These are phyloP conservation scores for Amanita subjunquillea DNA, from an alignment of 768 basidiomycete species.

Conservation along the genomic window DNA sequence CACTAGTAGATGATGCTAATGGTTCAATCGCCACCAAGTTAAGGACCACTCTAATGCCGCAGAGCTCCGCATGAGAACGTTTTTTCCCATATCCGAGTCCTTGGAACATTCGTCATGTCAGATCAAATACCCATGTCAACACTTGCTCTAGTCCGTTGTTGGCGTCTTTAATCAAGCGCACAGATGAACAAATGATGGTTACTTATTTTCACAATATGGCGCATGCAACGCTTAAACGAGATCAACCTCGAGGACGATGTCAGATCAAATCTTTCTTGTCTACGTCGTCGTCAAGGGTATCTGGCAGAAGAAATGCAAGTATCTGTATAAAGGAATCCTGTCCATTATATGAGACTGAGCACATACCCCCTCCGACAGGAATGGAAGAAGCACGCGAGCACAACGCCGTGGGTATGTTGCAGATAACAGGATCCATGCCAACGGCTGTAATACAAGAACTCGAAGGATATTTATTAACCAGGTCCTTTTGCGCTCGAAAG, in stretches of 20 bases:
- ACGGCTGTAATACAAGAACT: not conserved
- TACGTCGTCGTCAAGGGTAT: too few species aligned
- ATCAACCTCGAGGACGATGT: too few species aligned
- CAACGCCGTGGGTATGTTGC: not conserved
- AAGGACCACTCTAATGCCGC: not conserved
- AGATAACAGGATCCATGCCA: conserved; percentile 4
- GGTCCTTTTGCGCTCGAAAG: not conserved
- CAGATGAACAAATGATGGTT: not conserved
- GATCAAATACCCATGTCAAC: conserved; percentile 22
- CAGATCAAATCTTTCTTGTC: too few species aligned
- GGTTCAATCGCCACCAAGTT: not conserved
- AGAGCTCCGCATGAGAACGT: conserved; percentile 1
- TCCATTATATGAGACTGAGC: not conserved
- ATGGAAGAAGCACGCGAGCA: not conserved
- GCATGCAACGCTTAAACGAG: not conserved
- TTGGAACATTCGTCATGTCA: conserved; percentile 5
- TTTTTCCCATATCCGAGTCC: not conserved
- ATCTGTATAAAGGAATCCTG: not conserved
- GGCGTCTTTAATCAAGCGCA: conserved; percentile 3
- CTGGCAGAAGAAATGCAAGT: too few species aligned
- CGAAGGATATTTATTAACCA: not conserved
- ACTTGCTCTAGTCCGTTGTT: conserved; percentile 9
- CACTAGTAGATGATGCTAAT: not conserved
- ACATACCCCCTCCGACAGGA: not conserved
- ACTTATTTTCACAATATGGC: not conserved